Evolutionary conservation across 352 stramenopile species (phyloP), one percentile per base, ranked within the genome.

Genomic region (Phytophthora capsici): DNA sequence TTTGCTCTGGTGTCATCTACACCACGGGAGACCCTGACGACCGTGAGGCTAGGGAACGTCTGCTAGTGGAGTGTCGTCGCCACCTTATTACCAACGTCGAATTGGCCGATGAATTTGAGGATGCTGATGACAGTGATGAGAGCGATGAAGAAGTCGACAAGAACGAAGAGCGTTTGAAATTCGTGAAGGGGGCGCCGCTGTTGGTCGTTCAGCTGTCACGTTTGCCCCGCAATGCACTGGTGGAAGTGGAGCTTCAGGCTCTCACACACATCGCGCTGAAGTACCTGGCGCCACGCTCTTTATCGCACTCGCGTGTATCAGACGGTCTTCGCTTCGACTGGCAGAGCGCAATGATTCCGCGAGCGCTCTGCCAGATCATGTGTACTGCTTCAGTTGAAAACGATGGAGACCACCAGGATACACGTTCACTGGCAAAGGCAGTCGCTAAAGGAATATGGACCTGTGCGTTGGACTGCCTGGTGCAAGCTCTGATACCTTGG

Each of bases 71-170:
- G 14, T 57, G 57, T n/a, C 66, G 66, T 23, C 66, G 28, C n/a
- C 36, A 76, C 36, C 53, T 78, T 5, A 22, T 68, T 10, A 52
- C 57, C 4, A 94, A 94, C 36, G 83, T 62, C 1, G 70, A 63
- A 0, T 37, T 89, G n/a, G 37, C 41, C 3, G 85, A 95, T 62
- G 57, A 53, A n/a, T 93, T 81, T 32, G 86, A 88, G 28, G 43
- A 79, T 52, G 66, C 61, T 25, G 69, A 82, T 7, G 80, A 90
- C 45, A 95, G 84, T 40, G 82, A 90, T 32, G 82, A 93, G 52
- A 92, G 85, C 44, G 80, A 93, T 46, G 82, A 88, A 19, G 83
- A 92, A 20, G 78, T 87, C n/a, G 79, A 93, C 65, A 94, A 91
- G 60, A 54, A 73, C 6, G 73, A 80, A 28, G 66, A 63, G 16